Percentiles rank a stretch among this genome's conserved stretches.
phyloP scores from a whole-genome alignment of 108 stramenopile species.

The Cyclostephanos tholiformis region DNA sequence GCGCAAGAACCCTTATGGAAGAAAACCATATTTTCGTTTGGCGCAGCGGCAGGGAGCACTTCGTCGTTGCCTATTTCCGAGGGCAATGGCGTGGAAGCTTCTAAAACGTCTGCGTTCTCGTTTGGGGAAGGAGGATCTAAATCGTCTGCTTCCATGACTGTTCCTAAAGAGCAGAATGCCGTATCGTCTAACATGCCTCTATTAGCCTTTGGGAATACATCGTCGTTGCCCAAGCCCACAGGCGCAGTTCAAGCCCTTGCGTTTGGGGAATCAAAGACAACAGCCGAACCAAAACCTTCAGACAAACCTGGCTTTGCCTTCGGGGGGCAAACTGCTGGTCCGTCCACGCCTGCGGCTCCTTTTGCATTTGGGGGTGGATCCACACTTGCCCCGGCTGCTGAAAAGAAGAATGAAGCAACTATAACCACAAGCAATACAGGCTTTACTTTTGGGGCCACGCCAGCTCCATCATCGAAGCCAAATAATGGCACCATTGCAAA shows the following conservation, averaged over 20 bases:
- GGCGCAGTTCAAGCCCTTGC: background rate
- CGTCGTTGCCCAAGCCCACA: background rate
- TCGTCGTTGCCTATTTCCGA: background rate
- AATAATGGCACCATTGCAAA: constrained; percentile 7
- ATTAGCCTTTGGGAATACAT: constrained; percentile 9
- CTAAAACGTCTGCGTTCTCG: constrained; percentile 1
- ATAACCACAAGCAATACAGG: background rate
- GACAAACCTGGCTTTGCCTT: constrained; percentile 7
- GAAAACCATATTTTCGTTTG: constrained; percentile 13
- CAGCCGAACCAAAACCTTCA: background rate
- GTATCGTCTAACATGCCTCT: background rate
- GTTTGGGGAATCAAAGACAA: background rate
- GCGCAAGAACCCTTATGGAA: constrained; percentile 6
- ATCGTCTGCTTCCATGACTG: background rate
- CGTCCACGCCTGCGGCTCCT: constrained; percentile 8
- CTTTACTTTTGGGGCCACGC: background rate
- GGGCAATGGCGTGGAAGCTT: background rate
- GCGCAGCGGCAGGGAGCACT: background rate
- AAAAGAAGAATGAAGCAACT: constrained; percentile 2
- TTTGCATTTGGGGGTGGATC: constrained; percentile 2
- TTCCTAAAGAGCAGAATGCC: background rate
- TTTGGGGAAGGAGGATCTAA: background rate
- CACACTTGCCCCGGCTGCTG: background rate
- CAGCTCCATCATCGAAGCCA: constrained; percentile 2
- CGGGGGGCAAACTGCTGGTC: background rate